A percentile compares a stretch with the other conserved stretches of the same genome.
Evolutionary conservation across 345 rosid genomes (phyloP).

Genomic region (Atalantia buxifolia): DNA sequence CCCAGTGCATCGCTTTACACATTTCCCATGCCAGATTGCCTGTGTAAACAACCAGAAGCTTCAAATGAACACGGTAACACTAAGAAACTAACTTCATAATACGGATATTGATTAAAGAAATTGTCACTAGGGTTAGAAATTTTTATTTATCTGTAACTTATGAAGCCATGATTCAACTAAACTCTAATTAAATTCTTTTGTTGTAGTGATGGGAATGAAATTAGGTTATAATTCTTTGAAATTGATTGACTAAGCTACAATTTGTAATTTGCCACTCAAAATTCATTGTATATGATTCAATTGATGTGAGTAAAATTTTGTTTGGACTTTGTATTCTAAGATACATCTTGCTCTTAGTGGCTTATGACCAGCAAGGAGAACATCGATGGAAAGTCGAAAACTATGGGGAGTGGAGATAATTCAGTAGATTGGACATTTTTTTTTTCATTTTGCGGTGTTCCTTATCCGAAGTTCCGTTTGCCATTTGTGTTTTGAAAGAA

Average conservation of each 20-base stretch:
- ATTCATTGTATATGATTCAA: slow-evolving; percentile 17
- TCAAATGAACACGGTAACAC: slow-evolving; percentile 13
- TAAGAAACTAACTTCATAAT: slow-evolving; percentile 4
- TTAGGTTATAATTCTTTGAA: slow-evolving; percentile 10
- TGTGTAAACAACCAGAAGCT: slow-evolving; percentile 64
- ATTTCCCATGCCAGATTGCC: slow-evolving; percentile 94
- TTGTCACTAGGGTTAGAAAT: neutral
- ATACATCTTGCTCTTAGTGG: neutral
- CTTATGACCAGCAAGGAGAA: too few species aligned
- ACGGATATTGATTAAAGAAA: neutral
- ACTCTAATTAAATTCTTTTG: slow-evolving; percentile 10
- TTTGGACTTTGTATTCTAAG: neutral
- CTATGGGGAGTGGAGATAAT: too few species aligned
- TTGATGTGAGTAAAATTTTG: neutral
- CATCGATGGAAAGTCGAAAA: too few species aligned
- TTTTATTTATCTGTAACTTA: neutral
- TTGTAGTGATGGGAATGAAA: neutral
- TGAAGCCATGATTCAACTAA: neutral
- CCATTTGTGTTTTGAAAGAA: neutral
- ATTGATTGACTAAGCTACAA: neutral
- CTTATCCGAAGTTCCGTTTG: neutral
- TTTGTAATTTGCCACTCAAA: neutral
- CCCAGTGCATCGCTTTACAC: slow-evolving; percentile 73
- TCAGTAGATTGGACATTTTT: too few species aligned
- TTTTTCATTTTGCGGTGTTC: neutral